Evolutionary conservation across 2,329 filamentous ascomycete genomes (phyloP).

Genomic region (Aureobasidium sp.): DNA sequence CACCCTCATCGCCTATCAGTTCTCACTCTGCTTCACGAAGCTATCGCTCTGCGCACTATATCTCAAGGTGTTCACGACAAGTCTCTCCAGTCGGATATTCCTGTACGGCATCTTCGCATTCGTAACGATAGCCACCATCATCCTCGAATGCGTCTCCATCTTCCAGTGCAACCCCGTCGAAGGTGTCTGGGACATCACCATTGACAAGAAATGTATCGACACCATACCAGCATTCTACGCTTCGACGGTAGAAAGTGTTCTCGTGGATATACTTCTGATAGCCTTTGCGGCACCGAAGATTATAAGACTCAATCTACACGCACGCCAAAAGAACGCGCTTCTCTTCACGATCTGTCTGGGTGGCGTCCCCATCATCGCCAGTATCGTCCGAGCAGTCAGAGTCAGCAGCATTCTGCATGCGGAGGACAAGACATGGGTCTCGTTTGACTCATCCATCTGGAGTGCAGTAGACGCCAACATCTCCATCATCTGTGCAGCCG

Average conservation of each 20-base stretch:
- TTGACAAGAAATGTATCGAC: neutral
- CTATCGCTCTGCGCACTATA: constrained; percentile 3
- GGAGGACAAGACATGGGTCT: constrained; percentile 1
- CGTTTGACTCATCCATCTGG: constrained; percentile 3
- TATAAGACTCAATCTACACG: neutral
- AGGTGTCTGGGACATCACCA: neutral
- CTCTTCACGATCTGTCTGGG: neutral
- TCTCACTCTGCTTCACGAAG: constrained; percentile 7
- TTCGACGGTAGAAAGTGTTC: neutral
- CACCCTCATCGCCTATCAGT: constrained; percentile 1
- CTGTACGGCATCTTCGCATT: neutral
- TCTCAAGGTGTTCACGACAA: constrained; percentile 7
- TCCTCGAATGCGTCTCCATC: neutral
- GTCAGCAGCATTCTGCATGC: neutral
- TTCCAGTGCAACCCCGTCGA: constrained; percentile 2
- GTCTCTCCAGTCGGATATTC: neutral
- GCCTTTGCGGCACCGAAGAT: constrained; percentile 5
- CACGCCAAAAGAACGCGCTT: constrained; percentile 1
- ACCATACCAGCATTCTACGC: constrained; percentile 8
- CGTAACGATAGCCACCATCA: neutral
- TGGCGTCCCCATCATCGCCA: neutral
- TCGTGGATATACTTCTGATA: constrained; percentile 4
- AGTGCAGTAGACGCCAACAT: constrained; percentile 6
- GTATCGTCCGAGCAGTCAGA: constrained; percentile 1
- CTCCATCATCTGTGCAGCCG: constrained; percentile 6